Conservation (phyloP, 148 eudicot species). For the Diospyros lotus region DNA sequence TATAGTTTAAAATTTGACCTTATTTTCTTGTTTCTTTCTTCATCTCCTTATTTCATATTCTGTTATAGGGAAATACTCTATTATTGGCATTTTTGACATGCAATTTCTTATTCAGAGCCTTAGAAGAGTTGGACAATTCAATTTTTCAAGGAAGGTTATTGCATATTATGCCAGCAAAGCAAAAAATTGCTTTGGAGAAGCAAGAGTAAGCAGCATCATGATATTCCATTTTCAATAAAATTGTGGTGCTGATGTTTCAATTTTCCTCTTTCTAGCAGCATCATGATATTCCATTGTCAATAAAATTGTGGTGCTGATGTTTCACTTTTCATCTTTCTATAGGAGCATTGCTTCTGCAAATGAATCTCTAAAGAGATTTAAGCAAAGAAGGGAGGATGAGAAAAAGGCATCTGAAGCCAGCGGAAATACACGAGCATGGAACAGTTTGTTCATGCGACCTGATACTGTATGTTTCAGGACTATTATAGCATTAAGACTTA, state of each 20-base stretch:
- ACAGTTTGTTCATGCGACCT: constrained; percentile 85
- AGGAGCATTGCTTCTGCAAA: constrained; percentile 33
- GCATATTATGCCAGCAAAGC: constrained; percentile 79
- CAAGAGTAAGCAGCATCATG: constrained; percentile 54
- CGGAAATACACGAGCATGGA: constrained; percentile 88
- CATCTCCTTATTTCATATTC: neutral
- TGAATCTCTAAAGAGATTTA: constrained; percentile 51
- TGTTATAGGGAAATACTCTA: neutral
- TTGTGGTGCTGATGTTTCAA: neutral
- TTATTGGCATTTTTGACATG: neutral
- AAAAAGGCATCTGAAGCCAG: constrained; percentile 79
- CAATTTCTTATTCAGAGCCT: constrained; percentile 46
- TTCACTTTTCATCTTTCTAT: constrained; percentile 10
- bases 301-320: neutral
- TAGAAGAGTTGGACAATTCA: constrained; percentile 68
- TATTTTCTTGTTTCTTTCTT: neutral
- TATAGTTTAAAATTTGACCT: neutral
- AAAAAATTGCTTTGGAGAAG: constrained; percentile 36
- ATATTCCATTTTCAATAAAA: constrained; percentile 8
- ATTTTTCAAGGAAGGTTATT: constrained; percentile 88
- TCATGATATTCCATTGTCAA: too few species aligned
- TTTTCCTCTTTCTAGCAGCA: neutral
- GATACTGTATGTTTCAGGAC: constrained; percentile 63
- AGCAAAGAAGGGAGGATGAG: constrained; percentile 64
- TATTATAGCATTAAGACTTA: neutral